phyloP scores from a whole-genome alignment of 768 basidiomycete species.

The Tulasnella sp. region DNA sequence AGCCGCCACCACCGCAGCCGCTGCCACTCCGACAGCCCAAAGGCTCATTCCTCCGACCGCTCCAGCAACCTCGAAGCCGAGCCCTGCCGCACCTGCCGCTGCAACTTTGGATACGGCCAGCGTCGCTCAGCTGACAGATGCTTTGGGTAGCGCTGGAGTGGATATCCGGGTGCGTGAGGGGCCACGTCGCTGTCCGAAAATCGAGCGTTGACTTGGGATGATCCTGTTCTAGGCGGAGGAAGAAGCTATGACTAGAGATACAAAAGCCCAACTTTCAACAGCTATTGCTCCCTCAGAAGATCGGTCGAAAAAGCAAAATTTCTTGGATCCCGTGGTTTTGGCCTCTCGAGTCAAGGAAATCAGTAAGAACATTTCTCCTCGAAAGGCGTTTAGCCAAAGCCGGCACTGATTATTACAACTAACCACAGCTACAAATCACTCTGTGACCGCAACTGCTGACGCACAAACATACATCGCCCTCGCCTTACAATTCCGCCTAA shows the following conservation, averaged over 20 bases:
- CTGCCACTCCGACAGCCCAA: background rate
- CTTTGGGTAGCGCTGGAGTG: constrained; percentile 83
- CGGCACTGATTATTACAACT: background rate
- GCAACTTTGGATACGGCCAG: constrained; percentile 48
- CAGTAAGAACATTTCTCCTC: constrained; percentile 35
- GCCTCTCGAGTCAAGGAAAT: constrained; percentile 69
- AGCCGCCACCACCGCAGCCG: constrained; percentile 36
- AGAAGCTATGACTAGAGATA: constrained; percentile 56
- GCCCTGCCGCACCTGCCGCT: constrained; percentile 38
- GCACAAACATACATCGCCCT: constrained; percentile 77
- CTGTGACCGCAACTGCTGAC: constrained; percentile 69
- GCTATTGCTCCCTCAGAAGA: constrained; percentile 55
- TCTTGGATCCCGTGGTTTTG: constrained; percentile 69
- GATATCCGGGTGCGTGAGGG: constrained; percentile 65
- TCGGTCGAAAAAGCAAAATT: constrained; percentile 75
- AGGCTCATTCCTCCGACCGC: constrained; percentile 38
- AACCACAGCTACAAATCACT: constrained; percentile 59
- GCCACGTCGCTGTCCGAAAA: constrained; percentile 11
- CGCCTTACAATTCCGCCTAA: constrained; percentile 73
- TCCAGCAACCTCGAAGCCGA: constrained; percentile 39
- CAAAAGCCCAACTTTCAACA: constrained; percentile 52
- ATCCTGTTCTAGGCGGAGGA: constrained; percentile 71
- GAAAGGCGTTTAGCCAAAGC: background rate
- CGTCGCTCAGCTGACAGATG: constrained; percentile 79
- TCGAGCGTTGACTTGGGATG: constrained; percentile 14